These are phyloP conservation scores for Colletotrichum horii DNA, from an alignment of 2,329 filamentous ascomycete species.

Conservation along the genomic window DNA sequence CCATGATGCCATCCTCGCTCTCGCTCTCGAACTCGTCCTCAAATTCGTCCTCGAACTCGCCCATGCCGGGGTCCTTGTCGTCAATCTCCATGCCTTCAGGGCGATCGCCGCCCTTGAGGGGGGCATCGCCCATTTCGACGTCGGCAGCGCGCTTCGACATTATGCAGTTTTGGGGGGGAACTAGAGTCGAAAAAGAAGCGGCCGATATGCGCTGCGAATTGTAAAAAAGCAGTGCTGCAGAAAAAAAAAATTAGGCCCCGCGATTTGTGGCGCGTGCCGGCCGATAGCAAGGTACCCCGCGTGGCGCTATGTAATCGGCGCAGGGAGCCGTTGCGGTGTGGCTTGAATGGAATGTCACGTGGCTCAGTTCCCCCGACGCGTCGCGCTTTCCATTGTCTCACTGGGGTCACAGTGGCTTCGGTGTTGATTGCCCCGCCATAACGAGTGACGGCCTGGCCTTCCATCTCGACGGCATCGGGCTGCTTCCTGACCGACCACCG, in stretches of 20 bases:
- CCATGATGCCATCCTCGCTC: slow-evolving; percentile 87
- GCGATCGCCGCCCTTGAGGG: slow-evolving; percentile 66
- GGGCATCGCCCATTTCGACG: slow-evolving; percentile 46
- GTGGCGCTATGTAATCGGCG: slow-evolving; percentile 12
- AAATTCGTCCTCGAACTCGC: slow-evolving; percentile 95
- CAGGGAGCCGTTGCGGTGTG: neutral
- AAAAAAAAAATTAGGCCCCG: slow-evolving; percentile 16
- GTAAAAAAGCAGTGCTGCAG: neutral
- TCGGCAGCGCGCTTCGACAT: slow-evolving; percentile 69
- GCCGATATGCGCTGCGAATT: neutral
- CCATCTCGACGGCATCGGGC: neutral
- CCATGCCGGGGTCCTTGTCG: slow-evolving; percentile 58
- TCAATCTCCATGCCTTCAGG: slow-evolving; percentile 73
- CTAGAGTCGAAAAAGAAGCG: neutral
- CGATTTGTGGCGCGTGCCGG: slow-evolving; percentile 18
- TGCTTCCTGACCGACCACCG: neutral
- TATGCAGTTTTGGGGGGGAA: neutral
- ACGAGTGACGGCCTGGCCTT: neutral
- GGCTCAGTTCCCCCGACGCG: slow-evolving; percentile 6
- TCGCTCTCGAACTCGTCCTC: slow-evolving; percentile 92
- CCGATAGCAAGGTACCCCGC: slow-evolving; percentile 11
- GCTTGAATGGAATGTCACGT: neutral
- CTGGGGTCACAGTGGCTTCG: neutral
- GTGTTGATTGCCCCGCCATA: slow-evolving; percentile 15
- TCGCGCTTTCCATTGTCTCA: neutral